Base-by-base conservation (phyloP, 192 early-diverging fungal species). In the Coemansia sp. region DNA sequence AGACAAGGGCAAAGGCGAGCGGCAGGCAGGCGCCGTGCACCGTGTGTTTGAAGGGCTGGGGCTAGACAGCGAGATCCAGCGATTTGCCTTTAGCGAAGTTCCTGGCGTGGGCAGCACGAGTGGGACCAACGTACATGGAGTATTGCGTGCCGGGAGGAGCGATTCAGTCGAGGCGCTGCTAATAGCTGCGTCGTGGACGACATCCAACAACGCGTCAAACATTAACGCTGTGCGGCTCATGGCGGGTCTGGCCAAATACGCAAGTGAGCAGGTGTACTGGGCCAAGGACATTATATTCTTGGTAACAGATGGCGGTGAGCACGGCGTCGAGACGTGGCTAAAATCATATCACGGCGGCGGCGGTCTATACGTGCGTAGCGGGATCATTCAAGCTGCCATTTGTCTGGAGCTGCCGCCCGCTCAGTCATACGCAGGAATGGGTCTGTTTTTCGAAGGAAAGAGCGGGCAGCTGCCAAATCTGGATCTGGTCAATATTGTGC, bases 391-490 rank as follows among this genome's bases (percentile, higher is more conserved):
- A 63, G 91, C 88, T 19, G 95, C 90, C 0, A 41, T 98, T 41
- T 90, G 89, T 59, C 64, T 98, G 36, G 95, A 98, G 65, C 90
- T 98, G 67, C 83, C 86, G 22, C 86, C 87, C 10, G 82, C 76
- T 3, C 67, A 86, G 33, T 42, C 37, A 12, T 75, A 68, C 70
- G 74, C 79, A 17, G 81, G 81, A 2, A 53, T 95, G 21, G 92
- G 88, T 14, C 70, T 94, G 44, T 86, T 84, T 63, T 88, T 89
- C 59, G 91, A 90, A 82, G 93, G 95, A 6, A 84, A 93, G 15
- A 92, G 92, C 68, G 95, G 95, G 4, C 92, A 94, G 69, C 83
- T 94, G 38, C 87, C 93, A 14, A 98, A 98, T 68, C 84, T 95
- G 29, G 95, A 98, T 70, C 81, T 94, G 56, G 82, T 95, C 58